Conservation (phyloP, 805 yeast genomes). For the Nakazawaea pomicola region DNA sequence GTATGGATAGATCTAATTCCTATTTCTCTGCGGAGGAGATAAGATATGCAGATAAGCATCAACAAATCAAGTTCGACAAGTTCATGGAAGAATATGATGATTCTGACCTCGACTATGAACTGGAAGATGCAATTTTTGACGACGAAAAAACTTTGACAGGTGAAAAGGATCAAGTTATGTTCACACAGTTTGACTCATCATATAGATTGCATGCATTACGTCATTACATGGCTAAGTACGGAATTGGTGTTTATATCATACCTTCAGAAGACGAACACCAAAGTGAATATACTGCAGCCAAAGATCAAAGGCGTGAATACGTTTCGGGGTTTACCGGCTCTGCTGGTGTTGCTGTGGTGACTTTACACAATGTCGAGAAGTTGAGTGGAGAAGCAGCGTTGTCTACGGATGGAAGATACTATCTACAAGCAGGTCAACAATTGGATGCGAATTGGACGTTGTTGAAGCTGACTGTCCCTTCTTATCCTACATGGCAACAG, state of each 20-base stretch:
- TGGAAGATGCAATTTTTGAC: slow-evolving; percentile 1
- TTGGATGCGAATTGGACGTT: slow-evolving; percentile 75
- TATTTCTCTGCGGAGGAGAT: background rate
- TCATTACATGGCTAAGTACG: slow-evolving; percentile 36
- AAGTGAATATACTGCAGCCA: slow-evolving; percentile 78
- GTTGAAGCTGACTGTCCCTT: slow-evolving; percentile 73
- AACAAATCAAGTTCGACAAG: background rate
- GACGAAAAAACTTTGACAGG: background rate
- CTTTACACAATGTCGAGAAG: slow-evolving; percentile 34
- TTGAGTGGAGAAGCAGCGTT: slow-evolving; percentile 62
- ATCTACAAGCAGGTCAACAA: slow-evolving; percentile 83
- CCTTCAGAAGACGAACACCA: slow-evolving; percentile 90
- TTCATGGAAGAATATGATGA: slow-evolving; percentile 8
- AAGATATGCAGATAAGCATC: slow-evolving; percentile 3
- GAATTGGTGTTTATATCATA: slow-evolving; percentile 49
- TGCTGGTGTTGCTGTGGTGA: slow-evolving; percentile 88
- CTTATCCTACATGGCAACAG: slow-evolving; percentile 72
- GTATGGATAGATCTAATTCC: background rate
- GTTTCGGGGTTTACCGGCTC: slow-evolving; percentile 90
- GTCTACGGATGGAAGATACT: slow-evolving; percentile 94
- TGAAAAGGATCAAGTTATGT: slow-evolving; percentile 4
- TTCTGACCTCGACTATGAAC: slow-evolving; percentile 8
- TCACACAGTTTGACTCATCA: slow-evolving; percentile 23
- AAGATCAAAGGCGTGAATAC: slow-evolving; percentile 79
- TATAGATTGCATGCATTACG: slow-evolving; percentile 36